Conservation (phyloP, 352 stramenopile genomes). For the Phytophthora idaei region DNA sequence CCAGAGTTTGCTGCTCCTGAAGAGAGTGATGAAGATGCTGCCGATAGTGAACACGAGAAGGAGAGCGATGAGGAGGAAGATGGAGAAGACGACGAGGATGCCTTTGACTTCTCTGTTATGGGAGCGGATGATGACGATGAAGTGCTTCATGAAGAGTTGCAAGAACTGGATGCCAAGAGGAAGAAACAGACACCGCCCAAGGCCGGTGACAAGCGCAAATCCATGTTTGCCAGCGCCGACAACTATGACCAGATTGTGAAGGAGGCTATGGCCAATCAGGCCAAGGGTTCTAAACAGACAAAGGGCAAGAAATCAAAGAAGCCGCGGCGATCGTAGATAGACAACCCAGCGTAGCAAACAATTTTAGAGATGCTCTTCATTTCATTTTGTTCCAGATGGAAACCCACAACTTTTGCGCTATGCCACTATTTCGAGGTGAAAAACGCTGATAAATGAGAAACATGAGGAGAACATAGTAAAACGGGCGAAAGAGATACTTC, state of each 20-base stretch:
- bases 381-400: not conserved
- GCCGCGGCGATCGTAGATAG: constrained; percentile 29
- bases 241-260: constrained; percentile 79
- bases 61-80: constrained; percentile 37
- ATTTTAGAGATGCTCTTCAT: constrained; percentile 33
- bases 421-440: too few species aligned
- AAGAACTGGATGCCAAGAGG: constrained; percentile 44
- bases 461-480: too few species aligned
- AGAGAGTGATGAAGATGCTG: constrained; percentile 44
- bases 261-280: constrained; percentile 65
- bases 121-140: constrained; percentile 56
- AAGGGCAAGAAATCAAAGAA: constrained; percentile 51
- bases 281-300: constrained; percentile 25
- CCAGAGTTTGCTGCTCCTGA: constrained; percentile 39
- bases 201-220: constrained; percentile 60
- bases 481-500: too few species aligned
- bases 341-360: constrained; percentile 17
- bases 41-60: constrained; percentile 39
- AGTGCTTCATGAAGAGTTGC: constrained; percentile 44
- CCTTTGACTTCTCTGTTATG: constrained; percentile 56
- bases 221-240: constrained; percentile 76
- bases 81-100: constrained; percentile 43
- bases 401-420: too few species aligned
- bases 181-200: constrained; percentile 63
- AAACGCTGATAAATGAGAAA: too few species aligned